phyloP scores from a whole-genome alignment of 192 early-diverging fungal species.

The Kickxella alabastrina region DNA sequence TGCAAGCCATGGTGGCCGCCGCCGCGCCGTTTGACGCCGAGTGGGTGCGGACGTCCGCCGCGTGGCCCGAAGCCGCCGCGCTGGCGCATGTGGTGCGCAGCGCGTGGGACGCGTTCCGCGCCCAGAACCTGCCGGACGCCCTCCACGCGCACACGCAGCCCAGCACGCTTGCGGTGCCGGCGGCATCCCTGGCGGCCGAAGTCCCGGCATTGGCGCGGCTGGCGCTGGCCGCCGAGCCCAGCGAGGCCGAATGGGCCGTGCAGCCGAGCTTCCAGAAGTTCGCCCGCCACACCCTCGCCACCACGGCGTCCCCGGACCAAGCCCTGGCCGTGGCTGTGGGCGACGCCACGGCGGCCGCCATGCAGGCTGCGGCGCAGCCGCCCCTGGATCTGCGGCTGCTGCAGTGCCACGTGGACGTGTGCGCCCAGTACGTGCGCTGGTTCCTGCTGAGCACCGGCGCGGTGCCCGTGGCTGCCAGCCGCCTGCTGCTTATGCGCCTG shows the following conservation, averaged over 20 bases:
- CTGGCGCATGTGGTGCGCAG: not conserved
- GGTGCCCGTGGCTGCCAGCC: slow-evolving; percentile 11
- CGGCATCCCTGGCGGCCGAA: too few species aligned
- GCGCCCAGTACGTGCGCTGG: slow-evolving; percentile 26
- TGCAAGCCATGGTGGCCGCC: not conserved
- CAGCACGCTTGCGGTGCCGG: too few species aligned
- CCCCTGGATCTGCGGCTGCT: slow-evolving; percentile 10
- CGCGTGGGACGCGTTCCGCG: too few species aligned
- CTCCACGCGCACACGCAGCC: too few species aligned
- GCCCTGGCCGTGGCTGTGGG: too few species aligned
- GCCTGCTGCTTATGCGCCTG: slow-evolving; percentile 8
- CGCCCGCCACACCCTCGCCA: too few species aligned
- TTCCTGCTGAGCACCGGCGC: slow-evolving; percentile 20
- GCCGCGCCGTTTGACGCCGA: not conserved
- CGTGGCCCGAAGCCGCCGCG: not conserved
- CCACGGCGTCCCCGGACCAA: too few species aligned
- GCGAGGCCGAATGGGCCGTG: slow-evolving; percentile 30
- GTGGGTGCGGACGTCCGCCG: not conserved
- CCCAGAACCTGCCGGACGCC: too few species aligned
- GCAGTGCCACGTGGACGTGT: slow-evolving; percentile 30
- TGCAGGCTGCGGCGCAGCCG: slow-evolving; percentile 13
- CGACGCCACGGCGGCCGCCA: slow-evolving; percentile 25
- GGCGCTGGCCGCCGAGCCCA: too few species aligned
- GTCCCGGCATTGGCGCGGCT: slow-evolving; percentile 15
- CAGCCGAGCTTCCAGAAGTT: slow-evolving; percentile 40